Conservation (phyloP, 768 basidiomycete genomes). For the Trametes sanguinea region DNA sequence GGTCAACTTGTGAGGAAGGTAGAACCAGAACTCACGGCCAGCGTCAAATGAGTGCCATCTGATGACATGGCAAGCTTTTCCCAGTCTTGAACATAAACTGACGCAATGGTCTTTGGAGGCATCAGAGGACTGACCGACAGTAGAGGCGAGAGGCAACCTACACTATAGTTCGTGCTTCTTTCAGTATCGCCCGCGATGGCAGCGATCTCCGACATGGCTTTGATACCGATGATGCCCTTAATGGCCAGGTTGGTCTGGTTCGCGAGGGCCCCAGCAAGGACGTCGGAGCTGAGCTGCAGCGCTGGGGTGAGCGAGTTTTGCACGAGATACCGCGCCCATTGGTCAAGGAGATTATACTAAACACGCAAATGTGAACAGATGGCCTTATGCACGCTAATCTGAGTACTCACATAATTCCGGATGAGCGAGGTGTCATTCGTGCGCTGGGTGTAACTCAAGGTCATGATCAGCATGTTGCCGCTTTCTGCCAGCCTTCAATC, state of each 20-base stretch:
- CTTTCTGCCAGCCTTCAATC: slow-evolving; percentile 48
- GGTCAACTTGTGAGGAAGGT: too few species aligned
- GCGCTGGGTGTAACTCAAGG: slow-evolving; percentile 58
- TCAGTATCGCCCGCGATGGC: slow-evolving; percentile 32
- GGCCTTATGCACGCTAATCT: background rate
- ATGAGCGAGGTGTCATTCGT: slow-evolving; percentile 54
- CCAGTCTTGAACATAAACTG: slow-evolving; percentile 55
- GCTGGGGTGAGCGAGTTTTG: slow-evolving; percentile 45
- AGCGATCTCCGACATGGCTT: slow-evolving; percentile 41
- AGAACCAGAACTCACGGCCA: slow-evolving; percentile 39
- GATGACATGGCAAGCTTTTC: slow-evolving; percentile 51
- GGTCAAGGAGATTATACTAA: slow-evolving; percentile 52
- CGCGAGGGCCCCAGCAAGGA: slow-evolving; percentile 40
- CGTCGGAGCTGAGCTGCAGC: slow-evolving; percentile 40
- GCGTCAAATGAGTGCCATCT: slow-evolving; percentile 56
- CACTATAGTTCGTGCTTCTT: slow-evolving; percentile 36
- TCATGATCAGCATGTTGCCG: slow-evolving; percentile 77
- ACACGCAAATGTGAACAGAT: background rate
- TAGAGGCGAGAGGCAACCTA: slow-evolving; percentile 17
- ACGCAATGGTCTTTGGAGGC: slow-evolving; percentile 55
- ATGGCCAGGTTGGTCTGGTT: slow-evolving; percentile 49
- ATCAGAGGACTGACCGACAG: background rate
- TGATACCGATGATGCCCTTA: slow-evolving; percentile 49
- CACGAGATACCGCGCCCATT: slow-evolving; percentile 67
- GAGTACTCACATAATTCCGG: slow-evolving; percentile 41